Percentiles rank a stretch among this genome's conserved stretches.
These are phyloP conservation scores for Phialemonium atrogriseum DNA, from an alignment of 2,329 filamentous ascomycete species.

Conservation along the genomic window DNA sequence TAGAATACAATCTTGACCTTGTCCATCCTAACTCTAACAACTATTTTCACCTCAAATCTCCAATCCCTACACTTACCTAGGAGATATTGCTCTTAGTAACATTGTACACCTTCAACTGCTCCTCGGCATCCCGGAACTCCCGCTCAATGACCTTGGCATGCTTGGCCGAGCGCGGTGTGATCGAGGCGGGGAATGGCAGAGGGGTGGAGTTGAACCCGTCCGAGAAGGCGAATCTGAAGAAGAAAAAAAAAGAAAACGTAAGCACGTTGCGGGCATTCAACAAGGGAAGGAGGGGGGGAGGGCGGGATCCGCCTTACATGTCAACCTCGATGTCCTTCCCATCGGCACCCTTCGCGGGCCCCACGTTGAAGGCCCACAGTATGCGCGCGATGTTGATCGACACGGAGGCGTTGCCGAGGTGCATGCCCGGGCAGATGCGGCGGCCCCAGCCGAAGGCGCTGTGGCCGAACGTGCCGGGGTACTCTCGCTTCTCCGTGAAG, in stretches of 20 bases:
- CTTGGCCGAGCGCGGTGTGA: slow-evolving; percentile 22
- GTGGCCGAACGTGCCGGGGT: slow-evolving; percentile 27
- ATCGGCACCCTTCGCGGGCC: slow-evolving; percentile 18
- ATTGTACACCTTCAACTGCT: slow-evolving; percentile 18
- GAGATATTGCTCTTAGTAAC: too few species aligned
- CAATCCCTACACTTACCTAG: too few species aligned
- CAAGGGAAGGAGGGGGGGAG: too few species aligned
- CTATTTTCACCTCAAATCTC: too few species aligned
- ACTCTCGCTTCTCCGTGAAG: slow-evolving; percentile 23
- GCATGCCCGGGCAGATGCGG: slow-evolving; percentile 33
- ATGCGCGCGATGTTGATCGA: slow-evolving; percentile 36
- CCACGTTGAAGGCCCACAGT: slow-evolving; percentile 44
- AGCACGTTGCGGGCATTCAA: too few species aligned
- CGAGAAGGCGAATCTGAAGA: slow-evolving; percentile 28
- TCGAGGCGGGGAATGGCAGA: slow-evolving; percentile 30
- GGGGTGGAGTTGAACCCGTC: slow-evolving; percentile 35
- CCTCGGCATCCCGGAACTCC: slow-evolving; percentile 19
- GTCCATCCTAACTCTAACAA: too few species aligned
- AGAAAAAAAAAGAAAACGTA: too few species aligned
- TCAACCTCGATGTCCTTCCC: slow-evolving; percentile 25
- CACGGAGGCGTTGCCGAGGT: slow-evolving; percentile 43
- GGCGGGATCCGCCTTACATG: slow-evolving; percentile 22
- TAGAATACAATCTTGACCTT: too few species aligned
- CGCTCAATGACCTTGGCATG: slow-evolving; percentile 23
- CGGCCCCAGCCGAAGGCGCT: slow-evolving; percentile 33